Base-by-base conservation (phyloP, 176 grass and related monocot species). In the Musa acuminata region DNA sequence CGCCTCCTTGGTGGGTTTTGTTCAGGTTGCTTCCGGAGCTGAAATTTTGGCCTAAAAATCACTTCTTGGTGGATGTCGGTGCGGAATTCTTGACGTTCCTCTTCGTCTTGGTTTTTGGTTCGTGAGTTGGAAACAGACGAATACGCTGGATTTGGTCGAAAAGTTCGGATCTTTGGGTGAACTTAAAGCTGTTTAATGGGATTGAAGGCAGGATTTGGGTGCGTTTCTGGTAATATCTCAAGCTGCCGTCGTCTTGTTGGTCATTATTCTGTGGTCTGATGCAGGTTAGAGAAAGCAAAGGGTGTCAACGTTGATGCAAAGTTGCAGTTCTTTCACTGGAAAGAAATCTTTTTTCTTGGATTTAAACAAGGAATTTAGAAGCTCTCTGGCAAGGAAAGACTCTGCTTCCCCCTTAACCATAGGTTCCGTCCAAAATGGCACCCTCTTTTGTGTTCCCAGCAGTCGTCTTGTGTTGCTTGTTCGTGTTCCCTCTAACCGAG, bases 381-480 rank as follows among this genome's bases (percentile, higher is more conserved):
- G 35, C 11, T 51, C 64, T 8, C 62, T 49, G 12, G 70, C 48
- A 65, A 54, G 65, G 53, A 14, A 62, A 57, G 4, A 75, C 17
- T 20, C 29, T 1, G 11, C 13, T 65, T 21, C 52, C 75, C 52
- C 51, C 69, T 24, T 48, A 66, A 49, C 2, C 10, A 52, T n/a
- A 80, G 24, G 25, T 69, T 63, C 62, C 25, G 60, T 25, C 55
- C 74, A 62, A 74, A 73, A 96, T 96, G 93, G 85, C 57, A 22
- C 81, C 75, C 72, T 85, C n/a, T n/a, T 14, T 69, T 23, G 27
- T 13, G 67, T 52, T 74, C 62, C 51, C 83, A 73, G 50, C 86
- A 27, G 69, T 90, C 83, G 9, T 69, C 71, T 76, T 83, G 60
- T 83, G 77, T 43, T 93, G 85, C 72, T 88, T 85, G 75, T 77